A percentile compares a stretch with the other conserved stretches of the same genome.
These are phyloP conservation scores for Serendipita vermifera DNA, from an alignment of 768 basidiomycete species.

Conservation along the genomic window DNA sequence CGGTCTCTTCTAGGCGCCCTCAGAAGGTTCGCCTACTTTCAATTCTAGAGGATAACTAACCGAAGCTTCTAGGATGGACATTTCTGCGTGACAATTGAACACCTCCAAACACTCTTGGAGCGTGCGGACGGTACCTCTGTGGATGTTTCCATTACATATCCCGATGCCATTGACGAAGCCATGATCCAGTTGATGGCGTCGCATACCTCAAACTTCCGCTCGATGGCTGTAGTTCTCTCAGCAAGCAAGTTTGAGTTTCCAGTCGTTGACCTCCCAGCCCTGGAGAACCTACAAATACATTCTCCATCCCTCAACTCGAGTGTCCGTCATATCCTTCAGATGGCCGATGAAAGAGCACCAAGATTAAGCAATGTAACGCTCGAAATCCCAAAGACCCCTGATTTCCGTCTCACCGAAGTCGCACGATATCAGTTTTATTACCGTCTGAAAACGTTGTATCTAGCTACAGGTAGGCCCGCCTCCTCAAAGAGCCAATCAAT, in stretches of 20 bases:
- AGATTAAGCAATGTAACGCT: neutral
- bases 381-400: neutral
- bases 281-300: constrained; percentile 8
- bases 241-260: neutral
- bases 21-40: neutral
- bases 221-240: constrained; percentile 2
- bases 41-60: neutral
- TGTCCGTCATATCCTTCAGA: neutral
- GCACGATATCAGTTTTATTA: constrained; percentile 5
- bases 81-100: neutral
- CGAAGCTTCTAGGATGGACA: neutral
- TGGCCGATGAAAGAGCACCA: neutral
- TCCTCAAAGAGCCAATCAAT: neutral
- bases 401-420: constrained; percentile 1
- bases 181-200: neutral
- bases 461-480: neutral
- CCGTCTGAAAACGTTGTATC: neutral
- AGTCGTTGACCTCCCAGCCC: neutral
- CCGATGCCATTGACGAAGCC: neutral
- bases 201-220: neutral
- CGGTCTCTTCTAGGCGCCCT: neutral
- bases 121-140: neutral
- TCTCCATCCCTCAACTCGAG: neutral
- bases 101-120: neutral
- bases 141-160: neutral